Evolutionary conservation across 805 yeast genomes (phyloP), one percentile per base, ranked within the genome.

Genomic region (Metschnikowia lunata): DNA sequence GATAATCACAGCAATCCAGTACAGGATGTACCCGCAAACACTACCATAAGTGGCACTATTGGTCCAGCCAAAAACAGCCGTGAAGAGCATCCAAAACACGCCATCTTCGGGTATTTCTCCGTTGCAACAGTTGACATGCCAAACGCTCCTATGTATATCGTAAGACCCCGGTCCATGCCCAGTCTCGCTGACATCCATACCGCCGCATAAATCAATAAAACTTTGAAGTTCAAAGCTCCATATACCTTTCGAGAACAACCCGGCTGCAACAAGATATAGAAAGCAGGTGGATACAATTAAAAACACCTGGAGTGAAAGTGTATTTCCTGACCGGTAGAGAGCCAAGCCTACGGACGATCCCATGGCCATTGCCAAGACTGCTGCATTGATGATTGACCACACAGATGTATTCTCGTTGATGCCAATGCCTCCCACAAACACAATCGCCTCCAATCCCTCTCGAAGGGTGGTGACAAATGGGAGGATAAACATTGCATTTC

Each of bases 51-150:
- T 89, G 3, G 96, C 97, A 50, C 90, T 80, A 61, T 89, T 89
- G 11, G 93, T 88, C 97, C 97, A 89, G 1, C 97, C 97, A 40
- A 89, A 74, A 6, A 89, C 71, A 1, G 96, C 97, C 30, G 90
- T 88, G 56, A 86, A 74, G 30, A 89, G 70, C 95, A 88, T 88
- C 96, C 95, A 89, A 29, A 83, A 80, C 12, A 51, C 44, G 4
- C 95, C 95, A 58, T 89, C 97, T n/a, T 78, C 85, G 12, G 57
- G 54, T 30, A 51, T 40, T 53, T 86, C 84, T 23, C 96, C 95
- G 61, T 88, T 88, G 67, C 97, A 89, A 63, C 96, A 88, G 64
- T 89, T 88, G 26, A 89, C 96, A 61, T 89, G 97, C 97, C 97
- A 89, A 2, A 89, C 82, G 7, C 93, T 81, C 38, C 74, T 77